Percentiles rank a stretch among this genome's conserved stretches.
These are phyloP conservation scores for Rhodotorula sp. DNA, from an alignment of 1,284 basidiomycete genomes.

Conservation along the genomic window DNA sequence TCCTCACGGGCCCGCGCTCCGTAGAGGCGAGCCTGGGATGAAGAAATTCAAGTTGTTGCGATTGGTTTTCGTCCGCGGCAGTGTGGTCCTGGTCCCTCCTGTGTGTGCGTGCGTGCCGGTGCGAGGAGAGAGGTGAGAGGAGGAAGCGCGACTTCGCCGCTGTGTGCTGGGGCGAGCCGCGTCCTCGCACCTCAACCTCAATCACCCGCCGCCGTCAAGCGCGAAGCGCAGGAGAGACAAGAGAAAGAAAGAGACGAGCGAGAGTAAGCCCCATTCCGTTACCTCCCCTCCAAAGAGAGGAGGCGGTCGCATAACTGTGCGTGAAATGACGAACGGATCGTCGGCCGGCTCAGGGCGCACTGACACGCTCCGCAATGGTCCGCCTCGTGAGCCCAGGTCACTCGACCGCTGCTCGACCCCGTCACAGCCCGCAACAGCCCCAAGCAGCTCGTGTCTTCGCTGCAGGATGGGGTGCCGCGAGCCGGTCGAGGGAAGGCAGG, in stretches of 20 bases:
- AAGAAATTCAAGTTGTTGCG: conserved; percentile 36
- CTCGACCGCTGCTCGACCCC: neutral
- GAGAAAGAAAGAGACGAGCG: neutral
- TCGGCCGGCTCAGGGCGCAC: conserved; percentile 24
- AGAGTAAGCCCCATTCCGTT: conserved; percentile 38
- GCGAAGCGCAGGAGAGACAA: neutral
- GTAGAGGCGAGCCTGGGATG: conserved; percentile 18
- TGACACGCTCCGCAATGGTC: conserved; percentile 1
- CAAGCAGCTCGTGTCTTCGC: conserved; percentile 28
- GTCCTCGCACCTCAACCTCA: neutral
- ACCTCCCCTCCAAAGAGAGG: neutral
- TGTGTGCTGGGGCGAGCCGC: conserved; percentile 5
- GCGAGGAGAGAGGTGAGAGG: neutral
- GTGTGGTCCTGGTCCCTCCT: neutral
- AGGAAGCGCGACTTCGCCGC: neutral
- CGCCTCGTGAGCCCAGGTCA: neutral
- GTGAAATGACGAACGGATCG: conserved; percentile 28
- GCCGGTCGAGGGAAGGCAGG: neutral
- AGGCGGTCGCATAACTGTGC: conserved; percentile 33
- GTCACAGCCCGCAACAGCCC: neutral
- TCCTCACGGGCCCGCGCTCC: conserved; percentile 6
- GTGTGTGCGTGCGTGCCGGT: neutral
- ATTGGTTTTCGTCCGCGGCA: conserved; percentile 18
- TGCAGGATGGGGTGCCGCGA: neutral
- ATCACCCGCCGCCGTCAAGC: neutral